A percentile compares a stretch with the other conserved stretches of the same genome.
These are phyloP conservation scores for Peronospora tabacina DNA, from an alignment of 352 stramenopile genomes.

Conservation along the genomic window DNA sequence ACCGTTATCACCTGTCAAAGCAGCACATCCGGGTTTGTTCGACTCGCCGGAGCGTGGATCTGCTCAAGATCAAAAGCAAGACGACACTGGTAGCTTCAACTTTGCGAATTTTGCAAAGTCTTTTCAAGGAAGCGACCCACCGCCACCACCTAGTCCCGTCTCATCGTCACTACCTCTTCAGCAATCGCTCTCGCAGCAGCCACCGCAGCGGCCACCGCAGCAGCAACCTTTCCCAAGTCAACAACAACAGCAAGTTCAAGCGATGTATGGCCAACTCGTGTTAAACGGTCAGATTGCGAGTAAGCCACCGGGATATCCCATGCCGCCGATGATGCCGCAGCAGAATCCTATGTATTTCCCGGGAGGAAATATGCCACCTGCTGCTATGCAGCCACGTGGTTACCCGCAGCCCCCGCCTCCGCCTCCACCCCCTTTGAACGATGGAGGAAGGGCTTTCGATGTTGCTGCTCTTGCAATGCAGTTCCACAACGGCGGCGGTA, in stretches of 20 bases:
- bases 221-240: conserved; percentile 25
- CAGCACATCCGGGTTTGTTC: conserved; percentile 22
- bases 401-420: conserved; percentile 29
- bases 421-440: conserved; percentile 17
- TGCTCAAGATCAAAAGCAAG: conserved; percentile 7
- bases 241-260: conserved; percentile 22
- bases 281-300: conserved; percentile 18
- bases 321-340: conserved; percentile 24
- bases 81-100: conserved; percentile 29
- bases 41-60: conserved; percentile 5
- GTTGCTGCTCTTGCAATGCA: conserved; percentile 73
- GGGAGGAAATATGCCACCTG: conserved; percentile 22
- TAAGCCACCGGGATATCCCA: conserved; percentile 17
- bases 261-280: conserved; percentile 20
- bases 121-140: conserved; percentile 23
- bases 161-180: conserved; percentile 19
- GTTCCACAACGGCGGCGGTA: conserved; percentile 42
- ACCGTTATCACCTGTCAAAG: conserved; percentile 13
- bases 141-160: conserved; percentile 13
- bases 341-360: conserved; percentile 29
- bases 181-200: conserved; percentile 6
- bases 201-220: conserved; percentile 10
- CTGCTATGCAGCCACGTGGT: conserved; percentile 17
- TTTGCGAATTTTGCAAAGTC: conserved; percentile 42
- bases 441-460: conserved; percentile 31